Base-by-base conservation (phyloP, 2,329 filamentous ascomycete genomes). In the Diplodia intermedia region DNA sequence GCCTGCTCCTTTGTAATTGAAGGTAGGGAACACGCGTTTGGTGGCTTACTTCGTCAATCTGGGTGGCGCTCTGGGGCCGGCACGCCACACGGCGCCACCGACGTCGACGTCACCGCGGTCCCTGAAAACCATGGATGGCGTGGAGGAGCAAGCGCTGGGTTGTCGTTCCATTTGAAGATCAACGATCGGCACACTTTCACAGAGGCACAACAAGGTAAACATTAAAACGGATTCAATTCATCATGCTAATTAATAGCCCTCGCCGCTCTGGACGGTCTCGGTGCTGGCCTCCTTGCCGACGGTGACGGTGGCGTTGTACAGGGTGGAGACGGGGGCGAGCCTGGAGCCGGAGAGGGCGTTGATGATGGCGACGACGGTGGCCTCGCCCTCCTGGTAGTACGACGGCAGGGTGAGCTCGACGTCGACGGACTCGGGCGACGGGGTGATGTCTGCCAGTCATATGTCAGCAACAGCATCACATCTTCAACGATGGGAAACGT, bases 221-320 rank as follows among this genome's bases (percentile, higher is more conserved):
- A 49, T 31, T 20, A n/a, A 49, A n/a, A 43, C 40, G 29, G 9
- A 9, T 20, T 14, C 18, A 36, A 18, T 23, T 9, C 26, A 23
- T 18, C 36, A 14, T 40, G 8, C 23, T 47, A 4, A 26, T 43
- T 33, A 61, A 43, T 49, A 61, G 3, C 26, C 26, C 26, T 52
- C 29, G 60, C 60, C 60, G 60, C 60, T 63, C 11, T 7, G 12
- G 43, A 63, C 60, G 11, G 43, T 63, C 43, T 63, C 60, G 12
- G 60, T 36, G 60, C 60, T 63, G 31, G 47, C 31, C 11, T 23
- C 47, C 15, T 63, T 33, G 29, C 60, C 60, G 15, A 63, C 43
- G 29, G 47, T 52, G 29, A 63, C 31, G n/a, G 60, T 63, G 1
- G 47, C 60, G n/a, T 63, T 63, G 47, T 52, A 52, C 29, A 63